phyloP scores from a whole-genome alignment of 208 protist genomes.

The Herpetomonas samuelpessoai region DNA sequence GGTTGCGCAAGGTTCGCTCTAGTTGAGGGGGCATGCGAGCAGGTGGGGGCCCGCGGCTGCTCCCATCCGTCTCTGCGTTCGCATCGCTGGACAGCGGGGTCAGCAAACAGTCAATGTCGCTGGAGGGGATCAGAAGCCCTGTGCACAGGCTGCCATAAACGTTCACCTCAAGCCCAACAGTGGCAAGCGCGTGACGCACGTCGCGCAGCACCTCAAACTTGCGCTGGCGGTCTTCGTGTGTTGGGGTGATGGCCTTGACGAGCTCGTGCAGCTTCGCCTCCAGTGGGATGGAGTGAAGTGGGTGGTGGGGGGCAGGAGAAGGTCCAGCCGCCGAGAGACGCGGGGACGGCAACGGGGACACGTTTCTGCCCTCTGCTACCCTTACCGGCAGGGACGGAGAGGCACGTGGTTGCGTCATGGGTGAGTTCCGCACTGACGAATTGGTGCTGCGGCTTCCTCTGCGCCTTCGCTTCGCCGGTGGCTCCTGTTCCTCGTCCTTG shows the following conservation, averaged over 20 bases:
- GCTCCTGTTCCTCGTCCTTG: too few relatives aligned
- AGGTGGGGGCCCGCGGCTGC: not conserved
- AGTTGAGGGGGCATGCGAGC: slow-evolving; percentile 11
- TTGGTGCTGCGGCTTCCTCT: too few relatives aligned
- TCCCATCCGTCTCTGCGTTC: not conserved
- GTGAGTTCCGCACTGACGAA: too few relatives aligned
- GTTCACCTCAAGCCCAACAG: slow-evolving; percentile 33
- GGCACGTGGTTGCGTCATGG: too few relatives aligned
- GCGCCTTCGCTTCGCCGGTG: too few relatives aligned
- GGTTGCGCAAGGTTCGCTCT: slow-evolving; percentile 7
- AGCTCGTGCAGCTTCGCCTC: slow-evolving; percentile 48
- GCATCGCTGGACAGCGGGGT: slow-evolving; percentile 15
- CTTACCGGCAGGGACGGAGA: too few relatives aligned
- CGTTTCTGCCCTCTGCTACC: too few relatives aligned
- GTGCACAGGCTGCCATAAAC: slow-evolving; percentile 80
- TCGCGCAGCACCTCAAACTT: slow-evolving; percentile 45
- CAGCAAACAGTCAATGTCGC: slow-evolving; percentile 82
- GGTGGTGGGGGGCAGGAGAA: too few relatives aligned
- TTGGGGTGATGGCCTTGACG: slow-evolving; percentile 40
- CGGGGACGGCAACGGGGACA: too few relatives aligned
- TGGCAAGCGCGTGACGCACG: slow-evolving; percentile 23
- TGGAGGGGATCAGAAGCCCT: slow-evolving; percentile 66
- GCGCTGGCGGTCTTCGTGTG: slow-evolving; percentile 15
- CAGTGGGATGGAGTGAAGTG: slow-evolving; percentile 15
- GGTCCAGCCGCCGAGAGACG: too few relatives aligned